Percentiles rank a stretch among this genome's conserved stretches.
Evolutionary conservation across 208 protist genomes (phyloP).

Genomic region (Tritrichomonas foetus): DNA sequence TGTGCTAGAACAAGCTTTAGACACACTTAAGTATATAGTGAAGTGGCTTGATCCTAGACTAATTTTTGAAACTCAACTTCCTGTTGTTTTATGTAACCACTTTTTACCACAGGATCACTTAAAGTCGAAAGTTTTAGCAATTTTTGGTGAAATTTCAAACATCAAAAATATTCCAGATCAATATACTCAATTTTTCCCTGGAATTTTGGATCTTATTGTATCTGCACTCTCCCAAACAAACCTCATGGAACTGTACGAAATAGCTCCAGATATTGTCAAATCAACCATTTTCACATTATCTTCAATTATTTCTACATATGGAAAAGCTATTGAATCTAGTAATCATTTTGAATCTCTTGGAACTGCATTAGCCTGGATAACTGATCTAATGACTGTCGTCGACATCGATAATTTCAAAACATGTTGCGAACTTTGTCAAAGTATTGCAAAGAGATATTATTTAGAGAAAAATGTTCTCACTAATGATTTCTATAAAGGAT

Average conservation of each 20-base stretch:
- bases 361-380: neutral
- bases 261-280: neutral
- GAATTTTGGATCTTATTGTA: neutral
- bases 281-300: neutral
- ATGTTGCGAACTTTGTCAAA: neutral
- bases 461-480: neutral
- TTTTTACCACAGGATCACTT: neutral
- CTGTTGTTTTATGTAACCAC: neutral
- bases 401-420: neutral
- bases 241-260: neutral
- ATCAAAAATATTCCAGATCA: neutral
- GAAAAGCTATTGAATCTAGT: neutral
- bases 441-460: neutral
- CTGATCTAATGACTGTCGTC: neutral
- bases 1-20: neutral
- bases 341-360: neutral
- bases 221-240: neutral
- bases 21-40: neutral
- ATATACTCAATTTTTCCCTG: neutral
- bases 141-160: conserved; percentile 17
- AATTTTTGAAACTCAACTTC: neutral
- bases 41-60: neutral
- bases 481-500: neutral
- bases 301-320: neutral
- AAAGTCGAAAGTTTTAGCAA: neutral